Evolutionary conservation across 2,329 filamentous ascomycete genomes (phyloP).

Genomic region (Neoascochyta sp.): DNA sequence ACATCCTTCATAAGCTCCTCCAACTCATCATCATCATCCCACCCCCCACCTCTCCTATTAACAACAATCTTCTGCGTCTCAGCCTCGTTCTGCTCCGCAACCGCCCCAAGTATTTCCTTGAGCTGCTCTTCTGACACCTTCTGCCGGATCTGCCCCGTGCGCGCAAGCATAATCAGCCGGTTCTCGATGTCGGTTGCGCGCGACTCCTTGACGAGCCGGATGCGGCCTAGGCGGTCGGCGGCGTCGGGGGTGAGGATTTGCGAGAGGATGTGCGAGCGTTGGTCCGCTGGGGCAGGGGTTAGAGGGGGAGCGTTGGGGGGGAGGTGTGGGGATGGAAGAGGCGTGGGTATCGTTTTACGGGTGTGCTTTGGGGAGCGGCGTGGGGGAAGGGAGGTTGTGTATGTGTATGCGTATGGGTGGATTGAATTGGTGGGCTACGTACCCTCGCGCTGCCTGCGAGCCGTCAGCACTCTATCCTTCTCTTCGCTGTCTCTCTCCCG

Average conservation of each 20-base stretch:
- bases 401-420: no score
- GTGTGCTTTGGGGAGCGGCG: not conserved
- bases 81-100: slow-evolving; percentile 68
- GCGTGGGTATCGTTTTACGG: no score
- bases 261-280: slow-evolving; percentile 71
- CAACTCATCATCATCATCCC: slow-evolving; percentile 77
- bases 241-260: slow-evolving; percentile 96
- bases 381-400: slow-evolving; percentile 14
- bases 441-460: no score
- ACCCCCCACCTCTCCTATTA: slow-evolving; percentile 67
- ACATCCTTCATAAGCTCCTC: slow-evolving; percentile 47
- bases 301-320: slow-evolving; percentile 31
- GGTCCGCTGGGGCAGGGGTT: slow-evolving; percentile 56
- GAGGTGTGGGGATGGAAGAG: slow-evolving; percentile 1
- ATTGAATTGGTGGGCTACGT: no score
- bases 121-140: slow-evolving; percentile 92
- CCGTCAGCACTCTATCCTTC: no score
- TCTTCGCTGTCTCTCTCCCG: no score
- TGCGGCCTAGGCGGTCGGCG: slow-evolving; percentile 86
- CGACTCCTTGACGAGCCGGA: slow-evolving; percentile 90
- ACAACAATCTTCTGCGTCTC: slow-evolving; percentile 75
- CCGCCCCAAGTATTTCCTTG: slow-evolving; percentile 82
- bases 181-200: slow-evolving; percentile 90
- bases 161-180: slow-evolving; percentile 84
- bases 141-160: slow-evolving; percentile 76